A percentile compares a stretch with the other conserved stretches of the same genome.
These are phyloP conservation scores for Leccinum solheimii DNA, from an alignment of 1,284 basidiomycete genomes.

Conservation along the genomic window DNA sequence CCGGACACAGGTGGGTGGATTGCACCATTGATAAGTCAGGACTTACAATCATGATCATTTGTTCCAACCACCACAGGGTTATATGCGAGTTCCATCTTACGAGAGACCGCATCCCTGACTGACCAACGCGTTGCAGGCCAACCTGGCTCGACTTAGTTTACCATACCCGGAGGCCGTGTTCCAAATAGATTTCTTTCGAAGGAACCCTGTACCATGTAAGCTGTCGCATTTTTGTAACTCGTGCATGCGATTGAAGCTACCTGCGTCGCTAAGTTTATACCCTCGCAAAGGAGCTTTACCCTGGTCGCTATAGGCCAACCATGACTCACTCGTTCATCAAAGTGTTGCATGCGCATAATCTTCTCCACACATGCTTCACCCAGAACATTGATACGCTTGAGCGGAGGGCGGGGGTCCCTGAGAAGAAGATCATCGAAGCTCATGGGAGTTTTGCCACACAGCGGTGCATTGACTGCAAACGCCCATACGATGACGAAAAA, in stretches of 20 bases:
- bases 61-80: constrained; percentile 39
- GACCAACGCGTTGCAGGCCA: constrained; percentile 49
- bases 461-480: constrained; percentile 73
- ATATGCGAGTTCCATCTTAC: constrained; percentile 42
- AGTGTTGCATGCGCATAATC: constrained; percentile 64
- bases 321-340: constrained; percentile 88
- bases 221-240: constrained; percentile 2
- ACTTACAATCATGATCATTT: background rate
- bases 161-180: constrained; percentile 84
- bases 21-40: background rate
- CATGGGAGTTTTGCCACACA: constrained; percentile 90
- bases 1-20: constrained; percentile 62
- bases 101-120: background rate
- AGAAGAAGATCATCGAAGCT: constrained; percentile 82
- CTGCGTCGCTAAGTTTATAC: constrained; percentile 64
- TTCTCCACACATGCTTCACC: constrained; percentile 79
- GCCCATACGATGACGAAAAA: constrained; percentile 61
- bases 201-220: constrained; percentile 73
- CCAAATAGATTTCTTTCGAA: constrained; percentile 71
- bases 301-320: constrained; percentile 84
- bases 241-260: background rate
- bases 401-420: constrained; percentile 77
- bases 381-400: constrained; percentile 96
- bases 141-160: constrained; percentile 69
- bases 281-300: constrained; percentile 89